phyloP scores from a whole-genome alignment of 495 filamentous ascomycete species.

The Tuber aestivum region DNA sequence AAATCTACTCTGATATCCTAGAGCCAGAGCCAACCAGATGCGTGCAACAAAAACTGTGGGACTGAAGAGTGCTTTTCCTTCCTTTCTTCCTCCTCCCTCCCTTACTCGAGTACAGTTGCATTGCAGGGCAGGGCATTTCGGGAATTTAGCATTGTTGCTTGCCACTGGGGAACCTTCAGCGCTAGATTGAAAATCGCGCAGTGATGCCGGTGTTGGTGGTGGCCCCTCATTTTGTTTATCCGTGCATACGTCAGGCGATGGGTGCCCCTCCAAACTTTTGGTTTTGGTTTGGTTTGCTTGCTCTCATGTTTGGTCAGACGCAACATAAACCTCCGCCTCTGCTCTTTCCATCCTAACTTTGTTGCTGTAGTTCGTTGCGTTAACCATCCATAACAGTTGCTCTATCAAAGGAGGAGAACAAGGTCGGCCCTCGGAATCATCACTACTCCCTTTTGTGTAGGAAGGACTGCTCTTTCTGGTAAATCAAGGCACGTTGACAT shows the following conservation, averaged over 20 bases:
- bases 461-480: not conserved
- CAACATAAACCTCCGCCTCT: slow-evolving; percentile 1
- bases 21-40: not conserved
- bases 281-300: not conserved
- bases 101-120: no score
- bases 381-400: not conserved
- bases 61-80: not conserved
- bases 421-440: not conserved
- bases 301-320: not conserved
- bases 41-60: not conserved
- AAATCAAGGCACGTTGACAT: not conserved
- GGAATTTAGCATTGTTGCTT: not conserved
- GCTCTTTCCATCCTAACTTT: not conserved
- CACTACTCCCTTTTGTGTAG: not conserved
- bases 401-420: not conserved
- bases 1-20: not conserved
- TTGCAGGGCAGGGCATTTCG: not conserved
- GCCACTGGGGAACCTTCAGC: not conserved
- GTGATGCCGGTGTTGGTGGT: not conserved
- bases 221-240: slow-evolving; percentile 5
- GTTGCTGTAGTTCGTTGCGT: not conserved
- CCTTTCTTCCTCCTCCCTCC: not conserved
- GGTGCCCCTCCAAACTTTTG: not conserved
- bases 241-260: slow-evolving; percentile 1
- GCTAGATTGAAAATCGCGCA: not conserved